These are phyloP conservation scores for Jimgerdemannia lactiflua DNA, from an alignment of 192 early-diverging fungal genomes.

Conservation along the genomic window DNA sequence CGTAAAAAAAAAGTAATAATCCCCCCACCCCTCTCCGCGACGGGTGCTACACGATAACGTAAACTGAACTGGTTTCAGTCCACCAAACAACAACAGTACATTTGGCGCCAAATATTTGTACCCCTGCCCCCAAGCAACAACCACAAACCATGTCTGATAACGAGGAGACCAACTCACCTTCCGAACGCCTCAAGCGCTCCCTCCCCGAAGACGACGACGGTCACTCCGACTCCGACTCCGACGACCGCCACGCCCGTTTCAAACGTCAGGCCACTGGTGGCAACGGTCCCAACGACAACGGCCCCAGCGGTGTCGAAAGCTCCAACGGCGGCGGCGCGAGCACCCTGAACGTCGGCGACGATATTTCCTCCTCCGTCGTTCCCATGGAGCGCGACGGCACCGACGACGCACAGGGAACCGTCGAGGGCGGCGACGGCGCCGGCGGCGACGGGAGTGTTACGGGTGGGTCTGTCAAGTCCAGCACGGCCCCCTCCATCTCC, in stretches of 20 bases:
- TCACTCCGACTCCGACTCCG: too few species aligned
- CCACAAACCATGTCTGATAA: too few species aligned
- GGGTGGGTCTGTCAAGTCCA: too few species aligned
- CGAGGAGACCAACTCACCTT: too few species aligned
- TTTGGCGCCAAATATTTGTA: too few species aligned
- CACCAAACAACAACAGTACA: too few species aligned
- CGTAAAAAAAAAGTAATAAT: too few species aligned
- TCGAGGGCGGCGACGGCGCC: conserved; percentile 37
- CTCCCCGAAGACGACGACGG: conserved; percentile 30
- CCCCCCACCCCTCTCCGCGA: too few species aligned
- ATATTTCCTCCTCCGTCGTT: neutral
- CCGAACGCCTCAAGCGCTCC: conserved; percentile 13
- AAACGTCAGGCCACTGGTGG: too few species aligned
- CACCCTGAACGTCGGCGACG: neutral
- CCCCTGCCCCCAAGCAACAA: too few species aligned
- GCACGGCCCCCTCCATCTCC: conserved; percentile 11
- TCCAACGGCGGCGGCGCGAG: neutral
- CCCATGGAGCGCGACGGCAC: conserved; percentile 18
- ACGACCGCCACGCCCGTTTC: too few species aligned
- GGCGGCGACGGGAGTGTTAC: too few species aligned
- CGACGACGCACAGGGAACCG: conserved; percentile 28
- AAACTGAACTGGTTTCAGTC: neutral
- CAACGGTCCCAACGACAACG: conserved; percentile 4
- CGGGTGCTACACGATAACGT: neutral
- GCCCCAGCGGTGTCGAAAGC: conserved; percentile 7